Percentiles rank a stretch among this genome's conserved stretches.
phyloP scores from a whole-genome alignment of 78 protist species.

The Ministeria vibrans region DNA sequence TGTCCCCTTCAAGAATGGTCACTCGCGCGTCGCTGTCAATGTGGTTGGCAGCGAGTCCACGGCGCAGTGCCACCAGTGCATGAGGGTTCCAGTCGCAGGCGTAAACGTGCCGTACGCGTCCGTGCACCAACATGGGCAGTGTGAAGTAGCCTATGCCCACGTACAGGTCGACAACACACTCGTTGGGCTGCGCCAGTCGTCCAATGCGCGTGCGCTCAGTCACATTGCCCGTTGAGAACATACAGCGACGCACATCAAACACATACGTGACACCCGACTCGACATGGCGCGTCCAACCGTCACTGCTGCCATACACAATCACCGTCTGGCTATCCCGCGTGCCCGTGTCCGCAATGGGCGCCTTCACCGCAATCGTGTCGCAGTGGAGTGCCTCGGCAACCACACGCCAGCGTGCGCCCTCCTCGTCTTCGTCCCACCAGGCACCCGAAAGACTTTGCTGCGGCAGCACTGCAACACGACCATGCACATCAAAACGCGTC shows the following conservation, averaged over 20 bases:
- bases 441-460: neutral
- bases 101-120: neutral
- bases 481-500: neutral
- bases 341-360: neutral
- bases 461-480: neutral
- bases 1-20: neutral
- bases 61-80: neutral
- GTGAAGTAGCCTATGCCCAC: slow-evolving; percentile 2
- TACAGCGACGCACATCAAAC: neutral
- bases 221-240: slow-evolving; percentile 3
- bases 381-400: neutral
- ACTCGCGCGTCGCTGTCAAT: neutral
- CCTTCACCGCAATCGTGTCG: neutral
- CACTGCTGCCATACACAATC: neutral
- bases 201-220: neutral
- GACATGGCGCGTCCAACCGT: neutral
- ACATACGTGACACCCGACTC: neutral
- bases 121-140: neutral
- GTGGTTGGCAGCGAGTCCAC: neutral
- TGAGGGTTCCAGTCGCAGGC: slow-evolving; percentile 8
- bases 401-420: neutral
- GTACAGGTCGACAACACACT: neutral
- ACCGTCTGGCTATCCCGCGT: neutral
- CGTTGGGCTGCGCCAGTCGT: neutral
- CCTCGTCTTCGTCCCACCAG: neutral